Evolutionary conservation across 2,329 filamentous ascomycete genomes (phyloP).

Genomic region (Venturia nashicola): DNA sequence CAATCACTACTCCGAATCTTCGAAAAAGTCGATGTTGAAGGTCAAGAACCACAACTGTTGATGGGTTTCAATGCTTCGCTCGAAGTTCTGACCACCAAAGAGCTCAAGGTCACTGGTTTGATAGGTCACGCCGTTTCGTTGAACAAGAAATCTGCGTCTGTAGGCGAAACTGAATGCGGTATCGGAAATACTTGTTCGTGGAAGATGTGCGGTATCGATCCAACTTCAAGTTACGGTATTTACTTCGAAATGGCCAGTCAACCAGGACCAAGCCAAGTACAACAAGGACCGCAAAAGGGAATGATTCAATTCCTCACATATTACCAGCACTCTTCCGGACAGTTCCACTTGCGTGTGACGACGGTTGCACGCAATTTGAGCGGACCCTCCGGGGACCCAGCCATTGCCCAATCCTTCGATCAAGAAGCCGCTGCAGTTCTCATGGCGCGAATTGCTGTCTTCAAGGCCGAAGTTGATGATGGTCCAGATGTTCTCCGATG

Average conservation of each 20-base stretch:
- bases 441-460: conserved; percentile 98
- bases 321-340: conserved; percentile 93
- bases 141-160: conserved; percentile 95
- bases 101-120: conserved; percentile 92
- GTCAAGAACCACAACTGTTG: conserved; percentile 49
- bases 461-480: conserved; percentile 97
- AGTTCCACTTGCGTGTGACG: conserved; percentile 91
- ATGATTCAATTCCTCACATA: conserved; percentile 98
- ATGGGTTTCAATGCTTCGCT: conserved; percentile 98
- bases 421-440: conserved; percentile 95
- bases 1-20: conserved; percentile 96
- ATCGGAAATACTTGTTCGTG: conserved; percentile 98
- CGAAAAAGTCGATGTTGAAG: conserved; percentile 84
- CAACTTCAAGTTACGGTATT: conserved; percentile 82
- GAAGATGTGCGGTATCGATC: conserved; percentile 99
- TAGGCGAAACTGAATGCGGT: conserved; percentile 94
- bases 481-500: conserved; percentile 95
- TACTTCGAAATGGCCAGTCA: conserved; percentile 98
- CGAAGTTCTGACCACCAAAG: conserved; percentile 93
- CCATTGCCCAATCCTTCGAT: conserved; percentile 93
- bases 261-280: conserved; percentile 72
- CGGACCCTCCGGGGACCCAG: conserved; percentile 85
- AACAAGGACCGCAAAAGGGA: conserved; percentile 78
- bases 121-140: conserved; percentile 94
- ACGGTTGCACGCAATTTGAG: conserved; percentile 86